These are phyloP conservation scores for Glonium stellatum DNA, from an alignment of 495 filamentous ascomycete species.

Conservation along the genomic window DNA sequence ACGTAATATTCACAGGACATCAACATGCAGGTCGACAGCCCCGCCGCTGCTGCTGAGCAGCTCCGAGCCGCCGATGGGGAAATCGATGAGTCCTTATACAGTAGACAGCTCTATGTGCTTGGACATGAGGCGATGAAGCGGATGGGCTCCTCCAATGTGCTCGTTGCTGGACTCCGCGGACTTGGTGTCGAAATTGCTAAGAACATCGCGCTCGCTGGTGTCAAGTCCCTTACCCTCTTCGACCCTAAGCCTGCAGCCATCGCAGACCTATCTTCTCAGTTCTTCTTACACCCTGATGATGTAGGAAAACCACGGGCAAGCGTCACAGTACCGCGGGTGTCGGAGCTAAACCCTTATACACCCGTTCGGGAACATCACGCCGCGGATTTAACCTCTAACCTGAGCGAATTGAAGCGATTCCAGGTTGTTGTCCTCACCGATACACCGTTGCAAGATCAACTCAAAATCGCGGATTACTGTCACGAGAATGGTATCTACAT, in stretches of 20 bases:
- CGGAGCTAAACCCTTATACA: constrained; percentile 93
- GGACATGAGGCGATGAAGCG: constrained; percentile 99
- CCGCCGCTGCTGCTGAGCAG: constrained; percentile 47
- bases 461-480: constrained; percentile 81
- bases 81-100: constrained; percentile 97
- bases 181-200: constrained; percentile 98
- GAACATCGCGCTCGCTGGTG: constrained; percentile 95
- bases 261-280: constrained; percentile 88
- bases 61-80: constrained; percentile 55
- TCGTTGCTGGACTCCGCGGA: constrained; percentile 85
- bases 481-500: constrained; percentile 87
- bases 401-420: constrained; percentile 74
- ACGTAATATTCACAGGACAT: constrained; percentile 46
- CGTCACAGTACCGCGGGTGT: constrained; percentile 79
- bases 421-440: constrained; percentile 89
- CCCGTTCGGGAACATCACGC: constrained; percentile 72
- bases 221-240: constrained; percentile 79
- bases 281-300: constrained; percentile 84
- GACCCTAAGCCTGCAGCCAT: constrained; percentile 75
- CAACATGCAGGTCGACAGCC: constrained; percentile 76
- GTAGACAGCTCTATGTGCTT: constrained; percentile 93
- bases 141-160: constrained; percentile 92
- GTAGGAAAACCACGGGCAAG: constrained; percentile 86
- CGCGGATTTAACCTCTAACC: constrained; percentile 56
- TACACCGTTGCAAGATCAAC: constrained; percentile 69